Evolutionary conservation across 1,284 basidiomycete genomes (phyloP).

Genomic region (Thelephora terrestris): DNA sequence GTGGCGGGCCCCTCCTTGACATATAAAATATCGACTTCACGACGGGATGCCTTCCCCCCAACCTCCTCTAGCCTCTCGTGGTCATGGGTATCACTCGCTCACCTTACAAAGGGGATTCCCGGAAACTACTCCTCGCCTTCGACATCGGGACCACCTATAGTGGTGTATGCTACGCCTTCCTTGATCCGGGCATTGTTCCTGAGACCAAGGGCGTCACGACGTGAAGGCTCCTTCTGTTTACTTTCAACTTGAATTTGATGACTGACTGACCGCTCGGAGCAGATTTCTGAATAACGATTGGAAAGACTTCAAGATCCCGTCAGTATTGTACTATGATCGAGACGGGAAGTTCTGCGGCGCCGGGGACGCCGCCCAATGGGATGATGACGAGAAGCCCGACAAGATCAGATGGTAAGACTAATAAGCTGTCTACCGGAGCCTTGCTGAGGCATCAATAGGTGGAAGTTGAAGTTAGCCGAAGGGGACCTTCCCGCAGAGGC

Average conservation of each 20-base stretch:
- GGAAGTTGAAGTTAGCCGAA: slow-evolving; percentile 45
- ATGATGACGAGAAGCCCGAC: slow-evolving; percentile 35
- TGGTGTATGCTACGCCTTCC: slow-evolving; percentile 8
- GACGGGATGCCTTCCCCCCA: neutral
- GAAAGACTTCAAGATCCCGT: slow-evolving; percentile 45
- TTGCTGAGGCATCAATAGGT: slow-evolving; percentile 30
- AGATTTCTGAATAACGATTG: too few species aligned
- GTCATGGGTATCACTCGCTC: neutral
- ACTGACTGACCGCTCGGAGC: too few species aligned
- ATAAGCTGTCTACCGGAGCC: neutral
- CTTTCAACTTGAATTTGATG: too few species aligned
- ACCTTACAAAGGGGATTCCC: slow-evolving; percentile 6
- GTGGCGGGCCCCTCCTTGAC: too few species aligned
- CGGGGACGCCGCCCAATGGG: slow-evolving; percentile 30
- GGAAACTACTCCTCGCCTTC: slow-evolving; percentile 10
- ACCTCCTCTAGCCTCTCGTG: neutral
- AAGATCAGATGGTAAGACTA: slow-evolving; percentile 39
- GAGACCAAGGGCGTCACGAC: slow-evolving; percentile 11
- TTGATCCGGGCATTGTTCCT: slow-evolving; percentile 15
- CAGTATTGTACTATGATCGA: slow-evolving; percentile 41
- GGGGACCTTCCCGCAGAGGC: slow-evolving; percentile 20
- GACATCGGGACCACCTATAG: slow-evolving; percentile 12
- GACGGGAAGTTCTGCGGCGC: slow-evolving; percentile 38
- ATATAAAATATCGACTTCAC: too few species aligned
- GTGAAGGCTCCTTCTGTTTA: slow-evolving; percentile 14